phyloP scores from a whole-genome alignment of 164 flowering plant species.

The Liriodendron chinense region DNA sequence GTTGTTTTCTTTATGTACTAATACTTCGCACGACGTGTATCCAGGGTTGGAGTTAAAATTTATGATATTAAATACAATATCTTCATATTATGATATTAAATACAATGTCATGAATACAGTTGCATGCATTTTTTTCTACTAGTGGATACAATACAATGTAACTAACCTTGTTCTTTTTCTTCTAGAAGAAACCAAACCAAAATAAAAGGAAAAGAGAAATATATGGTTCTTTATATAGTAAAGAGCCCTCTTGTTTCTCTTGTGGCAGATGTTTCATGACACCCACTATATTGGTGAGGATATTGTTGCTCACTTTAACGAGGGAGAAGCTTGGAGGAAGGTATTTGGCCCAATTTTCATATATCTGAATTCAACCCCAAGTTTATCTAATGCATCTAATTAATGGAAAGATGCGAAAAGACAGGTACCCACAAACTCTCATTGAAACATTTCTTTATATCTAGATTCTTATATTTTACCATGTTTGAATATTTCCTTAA shows the following conservation, averaged over 20 bases:
- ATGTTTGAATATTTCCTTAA: no score
- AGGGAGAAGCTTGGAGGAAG: slow-evolving; percentile 57
- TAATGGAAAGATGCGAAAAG: slow-evolving; percentile 55
- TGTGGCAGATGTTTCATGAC: slow-evolving; percentile 46
- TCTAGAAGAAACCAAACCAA: not conserved
- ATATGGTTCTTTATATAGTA: not conserved
- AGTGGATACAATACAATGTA: no score
- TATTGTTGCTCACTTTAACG: slow-evolving; percentile 32
- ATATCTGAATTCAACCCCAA: slow-evolving; percentile 42
- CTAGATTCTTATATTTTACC: no score
- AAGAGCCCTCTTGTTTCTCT: no score
- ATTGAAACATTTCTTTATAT: no score
- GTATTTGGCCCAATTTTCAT: slow-evolving; percentile 53
- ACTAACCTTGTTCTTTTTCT: no score
- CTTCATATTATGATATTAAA: not conserved
- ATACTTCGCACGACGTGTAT: no score
- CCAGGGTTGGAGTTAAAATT: no score
- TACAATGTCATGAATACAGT: no score
- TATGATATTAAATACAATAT: not conserved
- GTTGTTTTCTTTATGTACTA: no score
- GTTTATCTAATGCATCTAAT: slow-evolving; percentile 28
- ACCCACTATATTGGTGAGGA: slow-evolving; percentile 52
- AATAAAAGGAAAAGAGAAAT: no score
- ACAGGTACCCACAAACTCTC: slow-evolving; percentile 33
- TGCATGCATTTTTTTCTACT: no score